These are phyloP conservation scores for Diplosphaera chodatii DNA, from an alignment of 139 green algal species.

Conservation along the genomic window DNA sequence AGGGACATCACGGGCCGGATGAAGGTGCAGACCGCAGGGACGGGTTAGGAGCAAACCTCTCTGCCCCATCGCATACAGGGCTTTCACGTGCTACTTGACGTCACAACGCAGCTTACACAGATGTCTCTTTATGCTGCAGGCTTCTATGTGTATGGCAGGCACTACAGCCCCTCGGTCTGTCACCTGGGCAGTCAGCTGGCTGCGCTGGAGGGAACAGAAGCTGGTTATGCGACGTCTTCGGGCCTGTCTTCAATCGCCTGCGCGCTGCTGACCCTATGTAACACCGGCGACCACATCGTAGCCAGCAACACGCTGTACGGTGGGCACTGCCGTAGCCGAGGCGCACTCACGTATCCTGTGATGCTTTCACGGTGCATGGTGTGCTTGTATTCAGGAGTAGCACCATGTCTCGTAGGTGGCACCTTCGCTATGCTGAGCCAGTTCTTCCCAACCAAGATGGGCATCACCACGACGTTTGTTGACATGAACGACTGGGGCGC, in stretches of 20 bases:
- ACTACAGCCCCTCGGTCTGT: slow-evolving; percentile 56
- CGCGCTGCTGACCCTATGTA: slow-evolving; percentile 53
- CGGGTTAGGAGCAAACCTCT: too few species aligned
- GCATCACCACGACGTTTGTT: slow-evolving; percentile 60
- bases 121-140: too few species aligned
- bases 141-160: slow-evolving; percentile 39
- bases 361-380: too few species aligned
- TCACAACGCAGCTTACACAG: too few species aligned
- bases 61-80: too few species aligned
- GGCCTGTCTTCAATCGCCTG: slow-evolving; percentile 66
- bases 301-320: slow-evolving; percentile 48
- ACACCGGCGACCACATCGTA: slow-evolving; percentile 63
- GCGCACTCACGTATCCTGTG: too few species aligned
- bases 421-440: slow-evolving; percentile 50
- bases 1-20: neutral
- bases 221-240: slow-evolving; percentile 48
- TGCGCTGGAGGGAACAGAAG: slow-evolving; percentile 58
- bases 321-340: too few species aligned
- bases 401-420: slow-evolving; percentile 46
- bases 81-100: too few species aligned
- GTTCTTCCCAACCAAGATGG: slow-evolving; percentile 53
- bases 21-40: too few species aligned
- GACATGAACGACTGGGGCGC: slow-evolving; percentile 46
- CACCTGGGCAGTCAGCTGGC: slow-evolving; percentile 54
- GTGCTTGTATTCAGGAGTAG: too few species aligned